Conservation (phyloP, 2,329 filamentous ascomycete genomes). For the Thelonectria blattea region DNA sequence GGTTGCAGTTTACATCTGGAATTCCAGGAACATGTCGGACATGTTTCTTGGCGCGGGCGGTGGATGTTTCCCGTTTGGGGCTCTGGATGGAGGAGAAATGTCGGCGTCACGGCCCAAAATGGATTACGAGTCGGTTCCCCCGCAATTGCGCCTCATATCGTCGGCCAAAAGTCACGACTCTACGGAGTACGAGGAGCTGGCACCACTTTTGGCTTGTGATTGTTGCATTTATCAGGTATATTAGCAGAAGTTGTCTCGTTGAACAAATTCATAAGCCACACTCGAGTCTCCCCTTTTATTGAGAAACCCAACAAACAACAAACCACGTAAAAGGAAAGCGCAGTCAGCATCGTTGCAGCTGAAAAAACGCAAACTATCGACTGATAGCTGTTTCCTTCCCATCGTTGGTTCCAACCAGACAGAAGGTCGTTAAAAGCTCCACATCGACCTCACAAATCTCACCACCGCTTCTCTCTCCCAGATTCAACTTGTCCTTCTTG, state of each 20-base stretch:
- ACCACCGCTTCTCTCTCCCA: neutral
- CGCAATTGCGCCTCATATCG: neutral
- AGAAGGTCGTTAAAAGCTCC: neutral
- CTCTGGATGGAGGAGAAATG: neutral
- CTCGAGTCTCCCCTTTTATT: no score
- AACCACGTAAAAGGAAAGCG: neutral
- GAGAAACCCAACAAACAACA: no score
- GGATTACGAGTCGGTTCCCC: neutral
- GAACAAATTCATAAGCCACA: no score
- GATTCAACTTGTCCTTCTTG: neutral
- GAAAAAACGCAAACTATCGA: neutral
- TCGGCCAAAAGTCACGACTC: neutral
- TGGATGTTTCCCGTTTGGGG: neutral
- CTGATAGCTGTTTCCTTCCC: neutral
- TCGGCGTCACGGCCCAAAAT: neutral
- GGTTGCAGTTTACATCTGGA: neutral
- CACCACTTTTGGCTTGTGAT: neutral
- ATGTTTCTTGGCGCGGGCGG: neutral
- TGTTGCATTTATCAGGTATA: neutral
- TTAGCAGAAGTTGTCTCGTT: no score
- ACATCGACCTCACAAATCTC: slow-evolving; percentile 1
- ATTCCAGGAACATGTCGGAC: neutral
- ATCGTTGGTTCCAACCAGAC: neutral
- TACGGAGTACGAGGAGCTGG: neutral
- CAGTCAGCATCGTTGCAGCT: neutral